phyloP scores from a whole-genome alignment of 441 rosid genomes.

The Macaranga tanarius region DNA sequence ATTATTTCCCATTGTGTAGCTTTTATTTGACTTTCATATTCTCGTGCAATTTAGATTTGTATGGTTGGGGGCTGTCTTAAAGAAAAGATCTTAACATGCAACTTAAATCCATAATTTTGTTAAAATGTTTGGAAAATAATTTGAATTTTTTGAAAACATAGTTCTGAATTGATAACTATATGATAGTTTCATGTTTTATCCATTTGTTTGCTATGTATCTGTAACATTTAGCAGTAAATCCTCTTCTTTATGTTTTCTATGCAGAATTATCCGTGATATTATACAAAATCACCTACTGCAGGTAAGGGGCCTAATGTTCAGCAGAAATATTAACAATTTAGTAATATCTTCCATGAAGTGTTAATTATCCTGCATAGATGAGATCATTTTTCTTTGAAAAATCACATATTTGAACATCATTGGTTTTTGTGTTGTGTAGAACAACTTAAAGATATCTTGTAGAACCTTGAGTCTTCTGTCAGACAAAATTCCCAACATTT shows the following conservation, averaged over 20 bases:
- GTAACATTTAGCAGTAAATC: slow-evolving; percentile 13
- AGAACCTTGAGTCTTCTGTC: neutral
- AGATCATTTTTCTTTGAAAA: slow-evolving; percentile 16
- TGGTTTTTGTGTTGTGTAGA: neutral
- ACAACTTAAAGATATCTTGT: neutral
- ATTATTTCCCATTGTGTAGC: neutral
- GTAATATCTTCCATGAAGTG: slow-evolving; percentile 19
- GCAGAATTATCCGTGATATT: slow-evolving; percentile 97
- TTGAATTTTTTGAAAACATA: neutral
- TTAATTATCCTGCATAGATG: slow-evolving; percentile 8
- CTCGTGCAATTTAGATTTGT: slow-evolving; percentile 2
- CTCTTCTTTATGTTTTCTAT: slow-evolving; percentile 18
- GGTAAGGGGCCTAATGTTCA: slow-evolving; percentile 42
- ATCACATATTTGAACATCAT: slow-evolving; percentile 4
- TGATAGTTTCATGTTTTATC: neutral
- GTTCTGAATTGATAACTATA: neutral
- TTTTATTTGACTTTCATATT: neutral
- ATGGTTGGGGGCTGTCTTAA: neutral
- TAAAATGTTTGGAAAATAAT: neutral
- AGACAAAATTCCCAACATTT: no score
- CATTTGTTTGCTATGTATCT: slow-evolving; percentile 8
- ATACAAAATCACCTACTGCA: slow-evolving; percentile 96
- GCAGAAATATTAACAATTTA: slow-evolving; percentile 15
- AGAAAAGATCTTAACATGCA: neutral
- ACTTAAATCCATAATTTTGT: neutral